A percentile compares a stretch with the other conserved stretches of the same genome.
phyloP scores from a whole-genome alignment of 768 basidiomycete genomes.

The Amanita rubescens region DNA sequence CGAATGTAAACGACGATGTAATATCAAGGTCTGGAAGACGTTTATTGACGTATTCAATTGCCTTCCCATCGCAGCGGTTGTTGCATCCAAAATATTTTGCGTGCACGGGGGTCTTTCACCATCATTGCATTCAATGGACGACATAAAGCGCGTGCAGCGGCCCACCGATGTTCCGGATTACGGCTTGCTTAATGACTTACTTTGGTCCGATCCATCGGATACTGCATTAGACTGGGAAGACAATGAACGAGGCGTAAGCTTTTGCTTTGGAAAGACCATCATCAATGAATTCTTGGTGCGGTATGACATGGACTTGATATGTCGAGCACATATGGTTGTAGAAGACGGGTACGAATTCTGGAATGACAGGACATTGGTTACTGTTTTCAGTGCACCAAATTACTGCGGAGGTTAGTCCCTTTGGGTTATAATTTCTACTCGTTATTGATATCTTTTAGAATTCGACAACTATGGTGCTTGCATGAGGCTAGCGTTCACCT shows the following conservation, averaged over 20 bases:
- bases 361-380: conserved; percentile 97
- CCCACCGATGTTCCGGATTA: conserved; percentile 99
- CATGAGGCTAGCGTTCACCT: conserved; percentile 60
- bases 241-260: conserved; percentile 97
- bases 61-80: conserved; percentile 95
- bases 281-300: conserved; percentile 93
- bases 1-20: conserved; percentile 98
- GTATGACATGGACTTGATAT: conserved; percentile 99
- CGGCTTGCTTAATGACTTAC: conserved; percentile 90
- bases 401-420: conserved; percentile 83
- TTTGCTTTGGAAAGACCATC: conserved; percentile 96
- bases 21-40: conserved; percentile 99
- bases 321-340: conserved; percentile 99
- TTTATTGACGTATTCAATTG: conserved; percentile 99
- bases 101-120: conserved; percentile 96
- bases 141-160: conserved; percentile 95
- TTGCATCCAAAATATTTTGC: conserved; percentile 99
- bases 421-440: conserved; percentile 6
- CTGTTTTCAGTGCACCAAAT: conserved; percentile 97
- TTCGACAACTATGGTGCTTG: conserved; percentile 95
- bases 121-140: conserved; percentile 92
- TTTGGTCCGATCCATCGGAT: conserved; percentile 98
- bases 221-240: conserved; percentile 99
- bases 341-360: conserved; percentile 99
- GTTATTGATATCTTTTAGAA: conserved; percentile 38